Evolutionary conservation across 805 yeast species (phyloP).

Genomic region (Cyberlindnera bimundalis): DNA sequence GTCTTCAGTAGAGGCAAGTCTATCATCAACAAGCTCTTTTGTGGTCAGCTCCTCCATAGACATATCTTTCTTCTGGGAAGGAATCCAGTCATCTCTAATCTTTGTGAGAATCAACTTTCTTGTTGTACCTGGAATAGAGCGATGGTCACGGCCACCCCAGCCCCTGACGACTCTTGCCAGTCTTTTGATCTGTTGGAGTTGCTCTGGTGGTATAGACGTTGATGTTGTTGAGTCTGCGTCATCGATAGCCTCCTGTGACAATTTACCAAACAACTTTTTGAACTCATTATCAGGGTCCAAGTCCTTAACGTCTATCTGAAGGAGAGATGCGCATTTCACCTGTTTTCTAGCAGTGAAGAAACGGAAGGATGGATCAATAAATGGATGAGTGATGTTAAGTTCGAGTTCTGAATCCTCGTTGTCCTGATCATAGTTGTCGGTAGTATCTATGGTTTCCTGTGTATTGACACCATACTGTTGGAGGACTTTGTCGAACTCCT

Average conservation of each 20-base stretch:
- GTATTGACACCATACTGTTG: slow-evolving; percentile 32
- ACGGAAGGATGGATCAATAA: slow-evolving; percentile 25
- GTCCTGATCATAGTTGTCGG: slow-evolving; percentile 15
- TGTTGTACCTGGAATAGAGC: slow-evolving; percentile 69
- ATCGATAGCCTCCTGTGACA: slow-evolving; percentile 62
- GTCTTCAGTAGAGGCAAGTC: slow-evolving; percentile 34
- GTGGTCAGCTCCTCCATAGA: slow-evolving; percentile 51
- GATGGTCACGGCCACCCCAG: slow-evolving; percentile 81
- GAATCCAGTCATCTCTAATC: slow-evolving; percentile 78
- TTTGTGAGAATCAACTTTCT: slow-evolving; percentile 66
- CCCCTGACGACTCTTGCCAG: slow-evolving; percentile 56
- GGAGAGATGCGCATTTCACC: slow-evolving; percentile 32
- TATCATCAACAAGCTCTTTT: slow-evolving; percentile 37
- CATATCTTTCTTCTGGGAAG: slow-evolving; percentile 59
- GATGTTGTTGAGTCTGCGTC: slow-evolving; percentile 78
- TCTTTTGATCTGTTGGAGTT: slow-evolving; percentile 57
- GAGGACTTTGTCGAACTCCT: slow-evolving; percentile 55
- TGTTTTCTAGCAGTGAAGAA: slow-evolving; percentile 47
- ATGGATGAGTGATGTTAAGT: slow-evolving; percentile 41
- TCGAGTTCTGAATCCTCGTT: slow-evolving; percentile 33
- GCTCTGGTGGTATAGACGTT: slow-evolving; percentile 64
- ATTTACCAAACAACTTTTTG: slow-evolving; percentile 63
- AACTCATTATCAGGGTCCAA: slow-evolving; percentile 79
- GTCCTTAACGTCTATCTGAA: slow-evolving; percentile 46
- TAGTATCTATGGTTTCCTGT: slow-evolving; percentile 19